Evolutionary conservation across 257 asterid genomes (phyloP).

Genomic region (Solanum clarkiae): DNA sequence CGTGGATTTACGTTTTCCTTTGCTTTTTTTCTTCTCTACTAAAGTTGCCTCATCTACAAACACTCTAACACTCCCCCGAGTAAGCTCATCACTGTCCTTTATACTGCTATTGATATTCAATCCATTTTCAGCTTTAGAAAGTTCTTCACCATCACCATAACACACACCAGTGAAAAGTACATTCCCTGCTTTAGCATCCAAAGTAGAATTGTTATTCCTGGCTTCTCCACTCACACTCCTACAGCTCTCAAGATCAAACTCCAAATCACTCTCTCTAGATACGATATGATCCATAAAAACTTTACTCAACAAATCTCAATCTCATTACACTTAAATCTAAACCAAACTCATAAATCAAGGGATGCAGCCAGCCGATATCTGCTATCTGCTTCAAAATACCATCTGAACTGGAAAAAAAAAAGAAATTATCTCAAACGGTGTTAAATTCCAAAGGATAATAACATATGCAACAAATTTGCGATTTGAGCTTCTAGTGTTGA

Average conservation of each 20-base stretch:
- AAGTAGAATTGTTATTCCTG: slow-evolving; percentile 5
- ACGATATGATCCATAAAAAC: slow-evolving; percentile 20
- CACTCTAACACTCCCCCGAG: slow-evolving; percentile 11
- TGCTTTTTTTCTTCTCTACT: slow-evolving; percentile 25
- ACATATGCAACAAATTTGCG: not conserved
- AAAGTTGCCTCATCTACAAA: slow-evolving; percentile 4
- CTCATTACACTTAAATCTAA: not conserved
- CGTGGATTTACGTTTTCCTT: slow-evolving; percentile 37
- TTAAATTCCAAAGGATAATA: not conserved
- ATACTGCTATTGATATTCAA: not conserved
- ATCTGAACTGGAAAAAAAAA: not conserved
- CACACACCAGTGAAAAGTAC: not conserved
- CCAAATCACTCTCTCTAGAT: slow-evolving; percentile 26
- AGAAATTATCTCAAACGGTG: not conserved
- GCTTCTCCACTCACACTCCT: slow-evolving; percentile 14
- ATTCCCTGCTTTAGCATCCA: slow-evolving; percentile 10
- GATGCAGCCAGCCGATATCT: not conserved
- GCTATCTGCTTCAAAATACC: not conserved
- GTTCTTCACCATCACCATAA: slow-evolving; percentile 6
- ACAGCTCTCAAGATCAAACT: slow-evolving; percentile 35
- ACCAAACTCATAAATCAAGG: not conserved
- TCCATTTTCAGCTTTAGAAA: slow-evolving; percentile 10
- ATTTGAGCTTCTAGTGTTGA: not conserved
- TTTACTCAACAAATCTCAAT: not conserved
- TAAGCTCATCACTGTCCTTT: slow-evolving; percentile 7